Percentiles rank a stretch among this genome's conserved stretches.
phyloP scores from a whole-genome alignment of 352 stramenopile species.

The Thraustochytrium sp. region DNA sequence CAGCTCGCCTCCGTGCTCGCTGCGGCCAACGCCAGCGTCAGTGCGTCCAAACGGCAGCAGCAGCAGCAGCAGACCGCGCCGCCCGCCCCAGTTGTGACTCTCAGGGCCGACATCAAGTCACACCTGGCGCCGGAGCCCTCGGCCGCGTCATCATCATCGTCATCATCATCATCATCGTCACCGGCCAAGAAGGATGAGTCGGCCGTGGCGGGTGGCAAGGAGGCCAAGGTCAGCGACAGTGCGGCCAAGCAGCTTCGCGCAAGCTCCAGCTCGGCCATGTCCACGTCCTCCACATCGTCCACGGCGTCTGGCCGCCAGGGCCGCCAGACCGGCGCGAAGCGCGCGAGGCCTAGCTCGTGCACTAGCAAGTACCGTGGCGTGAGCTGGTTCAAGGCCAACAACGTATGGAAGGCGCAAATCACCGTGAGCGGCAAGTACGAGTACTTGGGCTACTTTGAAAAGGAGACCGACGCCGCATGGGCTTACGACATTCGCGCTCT shows the following conservation, averaged over 20 bases:
- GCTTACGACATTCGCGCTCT: conserved; percentile 42
- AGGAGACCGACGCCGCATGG: not conserved
- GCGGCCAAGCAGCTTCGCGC: not conserved
- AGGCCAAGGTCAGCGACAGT: not conserved
- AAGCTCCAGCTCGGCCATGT: not conserved
- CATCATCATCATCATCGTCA: not conserved
- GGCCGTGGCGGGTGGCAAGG: not conserved
- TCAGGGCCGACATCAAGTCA: too few relatives aligned
- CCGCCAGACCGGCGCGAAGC: not conserved
- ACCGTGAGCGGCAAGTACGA: conserved; percentile 22
- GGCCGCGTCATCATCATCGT: not conserved
- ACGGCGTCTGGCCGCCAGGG: not conserved
- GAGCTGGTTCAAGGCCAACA: conserved; percentile 41
- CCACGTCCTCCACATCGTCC: not conserved
- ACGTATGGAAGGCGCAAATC: conserved; percentile 42
- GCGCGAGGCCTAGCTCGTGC: not conserved
- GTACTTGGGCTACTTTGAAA: conserved; percentile 45
- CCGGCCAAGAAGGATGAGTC: not conserved
- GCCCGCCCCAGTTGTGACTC: too few relatives aligned
- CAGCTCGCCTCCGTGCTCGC: too few relatives aligned
- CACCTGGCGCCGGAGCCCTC: too few relatives aligned
- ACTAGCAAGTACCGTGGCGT: conserved; percentile 37
- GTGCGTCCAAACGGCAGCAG: too few relatives aligned
- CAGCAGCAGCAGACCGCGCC: too few relatives aligned
- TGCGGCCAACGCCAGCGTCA: too few relatives aligned